Evolutionary conservation across 139 green algal species (phyloP).

Genomic region (Tetradesmus lagerheimii): DNA sequence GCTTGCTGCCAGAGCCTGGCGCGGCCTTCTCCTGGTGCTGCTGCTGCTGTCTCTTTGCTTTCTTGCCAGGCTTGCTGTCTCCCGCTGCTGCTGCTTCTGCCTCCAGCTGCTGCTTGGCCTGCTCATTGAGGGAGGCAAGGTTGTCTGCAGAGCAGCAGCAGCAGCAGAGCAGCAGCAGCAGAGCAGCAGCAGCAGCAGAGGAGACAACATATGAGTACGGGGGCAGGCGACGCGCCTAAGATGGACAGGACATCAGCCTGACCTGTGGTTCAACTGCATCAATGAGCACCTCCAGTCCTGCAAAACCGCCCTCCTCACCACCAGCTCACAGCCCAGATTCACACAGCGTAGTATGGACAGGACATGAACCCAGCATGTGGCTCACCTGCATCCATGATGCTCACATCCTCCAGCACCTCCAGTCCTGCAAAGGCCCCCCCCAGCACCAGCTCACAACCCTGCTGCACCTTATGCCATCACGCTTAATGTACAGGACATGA

Average conservation of each 20-base stretch:
- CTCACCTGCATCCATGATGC: constrained; percentile 6
- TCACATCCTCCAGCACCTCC: constrained; percentile 75
- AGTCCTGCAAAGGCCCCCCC: constrained; percentile 82
- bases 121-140: background rate
- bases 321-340: too few relatives aligned
- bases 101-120: constrained; percentile 12
- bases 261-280: background rate
- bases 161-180: background rate
- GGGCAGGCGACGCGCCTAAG: background rate
- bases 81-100: constrained; percentile 45
- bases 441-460: too few relatives aligned
- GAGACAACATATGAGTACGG: background rate
- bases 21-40: constrained; percentile 39
- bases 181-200: background rate
- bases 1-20: constrained; percentile 4
- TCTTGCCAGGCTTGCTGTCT: background rate
- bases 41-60: background rate
- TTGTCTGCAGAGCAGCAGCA: background rate
- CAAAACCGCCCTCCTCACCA: too few relatives aligned
- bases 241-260: too few relatives aligned
- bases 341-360: too few relatives aligned
- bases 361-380: background rate
- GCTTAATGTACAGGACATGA: background rate
- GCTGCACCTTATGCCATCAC: constrained; percentile 53
- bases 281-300: background rate